Conservation (phyloP, 2,329 filamentous ascomycete genomes). For the Sporothrix luriei region DNA sequence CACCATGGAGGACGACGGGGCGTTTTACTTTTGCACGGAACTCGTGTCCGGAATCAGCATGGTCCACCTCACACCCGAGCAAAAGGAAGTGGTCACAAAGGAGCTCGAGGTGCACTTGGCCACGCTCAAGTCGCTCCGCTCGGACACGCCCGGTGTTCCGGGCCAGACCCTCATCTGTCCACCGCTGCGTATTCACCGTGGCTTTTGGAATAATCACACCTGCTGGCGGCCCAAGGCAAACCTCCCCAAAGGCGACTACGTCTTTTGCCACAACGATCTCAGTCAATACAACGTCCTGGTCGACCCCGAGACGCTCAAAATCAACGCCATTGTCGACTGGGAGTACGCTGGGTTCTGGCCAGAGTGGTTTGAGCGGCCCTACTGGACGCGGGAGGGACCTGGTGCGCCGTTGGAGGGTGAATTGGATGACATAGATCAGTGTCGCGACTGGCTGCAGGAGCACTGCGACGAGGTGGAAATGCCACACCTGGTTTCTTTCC, state of each 20-base stretch:
- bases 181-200: neutral
- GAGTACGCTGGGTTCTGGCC: neutral
- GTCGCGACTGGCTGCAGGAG: neutral
- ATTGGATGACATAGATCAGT: neutral
- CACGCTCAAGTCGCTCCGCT: conserved; percentile 5
- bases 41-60: neutral
- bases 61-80: neutral
- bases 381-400: neutral
- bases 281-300: neutral
- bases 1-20: conserved; percentile 3
- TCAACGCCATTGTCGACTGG: conserved; percentile 8
- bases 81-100: neutral
- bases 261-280: conserved; percentile 14
- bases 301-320: conserved; percentile 1
- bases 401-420: neutral
- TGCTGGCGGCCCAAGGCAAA: neutral
- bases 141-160: neutral
- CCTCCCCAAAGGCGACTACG: neutral
- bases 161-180: neutral
- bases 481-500: neutral
- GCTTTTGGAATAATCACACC: neutral
- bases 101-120: neutral
- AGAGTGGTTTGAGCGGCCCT: neutral
- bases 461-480: conserved; percentile 5
- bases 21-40: neutral